Conservation (phyloP, 345 rosid genomes). For the Eucalyptus victrix region DNA sequence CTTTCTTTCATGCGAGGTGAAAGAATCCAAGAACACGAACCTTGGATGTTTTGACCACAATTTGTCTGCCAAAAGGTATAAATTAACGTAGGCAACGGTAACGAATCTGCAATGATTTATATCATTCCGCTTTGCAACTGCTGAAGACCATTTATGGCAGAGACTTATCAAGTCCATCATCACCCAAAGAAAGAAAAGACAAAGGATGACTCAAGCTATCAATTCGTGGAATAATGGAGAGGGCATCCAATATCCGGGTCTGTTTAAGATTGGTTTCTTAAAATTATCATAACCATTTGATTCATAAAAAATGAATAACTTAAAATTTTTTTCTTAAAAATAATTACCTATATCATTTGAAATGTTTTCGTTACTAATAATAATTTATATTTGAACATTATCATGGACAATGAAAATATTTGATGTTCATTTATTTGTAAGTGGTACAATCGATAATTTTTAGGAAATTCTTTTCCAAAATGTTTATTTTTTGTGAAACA, state of each 20-base stretch:
- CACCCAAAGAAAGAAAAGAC: neutral
- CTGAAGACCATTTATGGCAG: neutral
- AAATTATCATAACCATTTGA: neutral
- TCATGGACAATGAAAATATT: no score
- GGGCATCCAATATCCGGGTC: neutral
- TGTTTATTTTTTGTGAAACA: neutral
- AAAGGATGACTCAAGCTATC: neutral
- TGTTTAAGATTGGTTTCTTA: neutral
- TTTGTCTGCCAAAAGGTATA: neutral
- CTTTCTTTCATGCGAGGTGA: neutral
- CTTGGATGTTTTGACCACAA: neutral
- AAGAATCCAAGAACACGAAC: neutral
- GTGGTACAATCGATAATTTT: fast-evolving
- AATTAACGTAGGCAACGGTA: neutral
- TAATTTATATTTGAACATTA: neutral
- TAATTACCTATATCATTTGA: neutral
- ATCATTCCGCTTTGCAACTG: neutral
- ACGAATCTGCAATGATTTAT: neutral
- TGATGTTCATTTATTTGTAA: neutral
- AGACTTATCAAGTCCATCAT: neutral
- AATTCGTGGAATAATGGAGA: neutral
- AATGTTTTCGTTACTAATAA: neutral
- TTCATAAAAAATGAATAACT: neutral
- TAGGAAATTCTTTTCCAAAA: neutral
- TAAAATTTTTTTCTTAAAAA: neutral